Percentiles rank a stretch among this genome's conserved stretches.
phyloP scores from a whole-genome alignment of 495 filamentous ascomycete species.

The Aspergillus carlsbadensis region DNA sequence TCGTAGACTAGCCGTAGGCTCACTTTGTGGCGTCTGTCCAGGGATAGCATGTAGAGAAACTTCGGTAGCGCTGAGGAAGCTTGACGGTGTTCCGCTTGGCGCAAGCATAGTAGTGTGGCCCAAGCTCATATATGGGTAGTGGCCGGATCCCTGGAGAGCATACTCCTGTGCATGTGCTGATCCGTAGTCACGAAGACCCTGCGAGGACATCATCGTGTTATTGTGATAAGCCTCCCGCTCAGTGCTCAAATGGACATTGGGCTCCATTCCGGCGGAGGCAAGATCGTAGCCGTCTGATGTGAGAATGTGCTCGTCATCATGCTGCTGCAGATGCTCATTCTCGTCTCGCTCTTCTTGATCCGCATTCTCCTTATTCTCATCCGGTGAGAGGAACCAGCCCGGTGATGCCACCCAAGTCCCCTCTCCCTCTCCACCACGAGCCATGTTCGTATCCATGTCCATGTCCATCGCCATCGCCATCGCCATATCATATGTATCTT shows the following conservation, averaged over 20 bases:
- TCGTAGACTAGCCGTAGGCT: too few species aligned
- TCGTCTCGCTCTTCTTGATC: background rate
- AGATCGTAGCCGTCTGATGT: background rate
- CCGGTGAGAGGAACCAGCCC: constrained; percentile 10
- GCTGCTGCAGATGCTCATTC: background rate
- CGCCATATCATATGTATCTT: constrained; percentile 17
- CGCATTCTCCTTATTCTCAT: constrained; percentile 21
- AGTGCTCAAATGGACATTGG: too few species aligned
- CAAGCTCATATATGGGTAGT: too few species aligned
- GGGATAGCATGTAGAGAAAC: constrained; percentile 2
- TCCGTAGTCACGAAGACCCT: too few species aligned
- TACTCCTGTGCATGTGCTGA: too few species aligned
- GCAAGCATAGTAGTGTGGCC: too few species aligned
- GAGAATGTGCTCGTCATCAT: background rate
- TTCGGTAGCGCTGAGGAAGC: constrained; percentile 6
- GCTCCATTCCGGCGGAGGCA: background rate
- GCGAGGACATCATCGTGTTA: too few species aligned
- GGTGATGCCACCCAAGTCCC: background rate
- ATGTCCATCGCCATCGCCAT: background rate
- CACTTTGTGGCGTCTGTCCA: background rate
- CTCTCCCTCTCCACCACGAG: too few species aligned
- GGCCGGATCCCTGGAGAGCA: too few species aligned
- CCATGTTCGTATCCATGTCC: too few species aligned
- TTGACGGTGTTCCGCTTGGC: background rate
- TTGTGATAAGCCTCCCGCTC: too few species aligned